Base-by-base conservation (phyloP, 345 rosid species). In the Turnera subulata region DNA sequence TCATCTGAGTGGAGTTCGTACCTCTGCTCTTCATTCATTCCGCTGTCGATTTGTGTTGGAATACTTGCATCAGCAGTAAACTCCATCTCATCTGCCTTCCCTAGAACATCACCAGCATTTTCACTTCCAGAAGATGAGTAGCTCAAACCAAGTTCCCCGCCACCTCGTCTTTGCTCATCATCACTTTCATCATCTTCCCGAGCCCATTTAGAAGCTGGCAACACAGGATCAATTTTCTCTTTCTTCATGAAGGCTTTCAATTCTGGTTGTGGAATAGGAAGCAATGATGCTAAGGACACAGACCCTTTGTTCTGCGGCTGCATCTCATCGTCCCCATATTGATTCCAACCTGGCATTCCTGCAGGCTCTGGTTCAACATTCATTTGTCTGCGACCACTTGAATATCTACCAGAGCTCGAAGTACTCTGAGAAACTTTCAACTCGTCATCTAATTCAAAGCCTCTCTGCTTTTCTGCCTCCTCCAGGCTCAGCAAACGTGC, bases 201-300 rank as follows among this genome's bases (percentile, higher is more conserved):
- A 54, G 95, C 91, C 99, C 99, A 94, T 74, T 86, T 94, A 56
- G 99, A 90, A 51, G 95, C 83, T 25, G 95, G 90, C 77, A 90
- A 77, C 51, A 85, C 68, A 54, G 84, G 89, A 53, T 88, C 97
- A 32, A 5, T 76, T 75, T 80, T 90, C 77, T 90, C 97, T 68
- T 77, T 89, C 64, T 69, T 84, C 2, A 68, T 46, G 58, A 85
- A 84, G 53, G 82, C 72, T 73, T 78, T 86, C 55, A 78, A 67
- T 63, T 89, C 91, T 50, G 91, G 85, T 51, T 81, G 94, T 23
- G 85, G 88, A 61, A 78, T 78, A 23, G 76, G 71, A 52, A 86
- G 59, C 37, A 74, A 68, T 38, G 82, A 46, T 50, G 65, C 53
- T 59, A 78, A 59, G 58, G 81, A 51, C 42, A 48, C 53, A 63